Base-by-base conservation (phyloP, 371 early-diverging fungal species). In the Haplosporangium sp. region DNA sequence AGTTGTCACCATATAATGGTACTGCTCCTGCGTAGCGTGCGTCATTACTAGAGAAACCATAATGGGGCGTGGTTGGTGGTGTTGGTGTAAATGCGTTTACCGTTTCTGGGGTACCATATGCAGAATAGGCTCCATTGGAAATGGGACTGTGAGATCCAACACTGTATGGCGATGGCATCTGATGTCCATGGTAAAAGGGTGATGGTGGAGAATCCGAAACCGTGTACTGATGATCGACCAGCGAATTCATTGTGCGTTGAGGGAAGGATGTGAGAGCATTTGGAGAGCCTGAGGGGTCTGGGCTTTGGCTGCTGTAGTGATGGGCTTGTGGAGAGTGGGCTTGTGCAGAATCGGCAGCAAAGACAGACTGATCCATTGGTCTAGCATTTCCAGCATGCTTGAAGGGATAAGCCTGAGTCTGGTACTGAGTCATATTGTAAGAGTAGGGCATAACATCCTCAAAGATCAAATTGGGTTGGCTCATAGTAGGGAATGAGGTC, bases 331-430 rank as follows among this genome's bases (percentile, higher is more conserved):
- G 69, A 61, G 71, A 71, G 47, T 70, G 63, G 11, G 58, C 66
- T 40, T 71, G 72, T n/a, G 55, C 35, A 5, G 68, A 20, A 1
- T 71, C 71, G 13, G 68, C 48, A 57, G 56, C 62, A 48, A 69
- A 76, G 44, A 61, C 66, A 57, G 76, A 40, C 60, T 70, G 67
- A 3, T 76, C 76, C 77, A 72, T 64, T 19, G 70, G 60, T 52
- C 65, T 56, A 45, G 74, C 79, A 79, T 79, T 73, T 57, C 79
- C 79, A 71, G 79, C 74, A 74, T 79, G 79, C 79, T 79, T 79
- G 74, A 74, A 79, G 11, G 79, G 64, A 58, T 79, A 79, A 58
- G 74, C 67, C 53, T 77, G 77, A 47, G 71, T 52, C 48, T 67
- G 67, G 55, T 81, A 81, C 68, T 73, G 74, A 50, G 71, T 57